Base-by-base conservation (phyloP, 2,329 filamentous ascomycete species). In the Hypoxylon sp. region DNA sequence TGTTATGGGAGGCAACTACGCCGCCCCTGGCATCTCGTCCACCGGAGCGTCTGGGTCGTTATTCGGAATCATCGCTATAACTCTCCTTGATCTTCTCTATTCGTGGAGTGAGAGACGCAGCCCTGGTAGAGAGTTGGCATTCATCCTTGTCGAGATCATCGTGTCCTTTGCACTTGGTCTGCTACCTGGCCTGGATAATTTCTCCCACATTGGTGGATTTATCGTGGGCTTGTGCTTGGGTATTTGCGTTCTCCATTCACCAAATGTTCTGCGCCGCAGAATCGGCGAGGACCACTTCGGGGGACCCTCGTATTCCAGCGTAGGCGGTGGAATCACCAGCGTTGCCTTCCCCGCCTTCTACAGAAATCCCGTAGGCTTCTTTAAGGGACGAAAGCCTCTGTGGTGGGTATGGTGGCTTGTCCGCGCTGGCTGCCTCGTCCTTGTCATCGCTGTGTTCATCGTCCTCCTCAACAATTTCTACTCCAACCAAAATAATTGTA, bases 391-490 rank as follows among this genome's bases (percentile, higher is more conserved):
- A 17, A 97, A 97, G 76, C 91, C 91, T 20, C 83, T 97, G 6
- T 99, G 95, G 95, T 99, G 95, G 95, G 91, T 82, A 5, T 99
- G 95, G 95, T 98, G 94, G 94, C 78, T 97, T 20, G 84, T 98
- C 26, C 87, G 95, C 17, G 91, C 86, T 0, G 92, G 85, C 0
- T 89, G 91, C 22, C 80, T 99, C 53, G 85, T 97, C 6, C 85
- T 89, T n/a, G 91, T 94, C 32, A 82, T 97, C 34, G 85, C 97
- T 41, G 90, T 90, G 1, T 97, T 98, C 76, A 91, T 97, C 64
- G 80, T 97, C 46, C 82, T 99, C 55, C 78, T 98, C 63, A 89
- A 93, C 75, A 95, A 97, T 80, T 99, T 99, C 76, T 98, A 98
- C 79, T 86, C 86, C 67, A 89, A 90, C 76, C 85, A 86, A 62